Evolutionary conservation across 2,329 filamentous ascomycete genomes (phyloP), one percentile per base, ranked within the genome.

Genomic region (Ciborinia camelliae): DNA sequence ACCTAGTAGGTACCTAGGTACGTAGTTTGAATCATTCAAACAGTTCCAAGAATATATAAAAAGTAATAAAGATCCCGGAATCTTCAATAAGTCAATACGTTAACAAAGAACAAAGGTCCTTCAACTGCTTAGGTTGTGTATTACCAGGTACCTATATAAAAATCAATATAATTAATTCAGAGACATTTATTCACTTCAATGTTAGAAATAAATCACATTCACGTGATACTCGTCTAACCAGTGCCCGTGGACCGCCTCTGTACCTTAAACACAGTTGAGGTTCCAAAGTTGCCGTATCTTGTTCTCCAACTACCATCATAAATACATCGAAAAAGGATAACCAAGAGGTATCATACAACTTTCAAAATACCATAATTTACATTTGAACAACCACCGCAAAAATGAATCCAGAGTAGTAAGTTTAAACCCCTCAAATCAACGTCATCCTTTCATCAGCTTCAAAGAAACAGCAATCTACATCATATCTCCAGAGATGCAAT

Each of bases 371-470:
- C 35, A 59, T 10, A 23, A 20, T 18, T 23, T 26, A 26, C 14
- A 20, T 59, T 59, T 59, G n/a, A 59, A 59, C 41, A 47, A 48
- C n/a, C 51, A 26, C 48, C 53, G 53, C 63, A 84, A 91, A 74
- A 77, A 95, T 95, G 91, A 95, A 95, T 85, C 91, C 91, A 78
- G 91, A 95, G 91, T 95, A 85, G 91, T 95, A 88, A 77, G 90
- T 87, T 45, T 61, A 54, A 59, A 48, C 48, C 45, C 50, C 18
- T 59, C 37, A 58, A 54, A 43, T 43, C 51, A 63, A 65, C 41
- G 53, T 51, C 53, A 64, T 64, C 43, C 62, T 64, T 64, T 64
- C 41, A 64, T 41, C 47, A 37, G 9, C 53, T 48, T 66, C 61
- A 66, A 64, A 68, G 69, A 64, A 63, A 59, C 52, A 45, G 8